Evolutionary conservation across 257 asterid species (phyloP).

Genomic region (Primulina huaijiensis): DNA sequence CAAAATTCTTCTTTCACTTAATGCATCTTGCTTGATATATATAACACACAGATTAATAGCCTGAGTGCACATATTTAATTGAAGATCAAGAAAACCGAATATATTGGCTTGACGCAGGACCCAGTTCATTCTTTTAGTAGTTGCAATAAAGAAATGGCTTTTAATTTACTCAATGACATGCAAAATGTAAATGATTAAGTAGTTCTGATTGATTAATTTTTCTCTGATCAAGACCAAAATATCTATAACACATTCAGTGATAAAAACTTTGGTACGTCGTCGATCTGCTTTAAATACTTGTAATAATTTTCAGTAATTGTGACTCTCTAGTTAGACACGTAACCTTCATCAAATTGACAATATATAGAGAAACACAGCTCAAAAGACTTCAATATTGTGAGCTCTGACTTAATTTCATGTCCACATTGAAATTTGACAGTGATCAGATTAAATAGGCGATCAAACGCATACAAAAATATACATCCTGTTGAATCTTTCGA

Average conservation of each 20-base stretch:
- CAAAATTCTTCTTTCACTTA: too few species aligned
- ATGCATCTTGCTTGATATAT: neutral
- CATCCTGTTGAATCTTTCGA: constrained; percentile 22
- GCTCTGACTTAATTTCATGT: neutral
- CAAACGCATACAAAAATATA: constrained; percentile 21
- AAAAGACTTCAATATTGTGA: neutral
- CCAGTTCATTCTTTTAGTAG: neutral
- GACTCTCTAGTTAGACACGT: neutral
- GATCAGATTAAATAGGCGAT: constrained; percentile 5
- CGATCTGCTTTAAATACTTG: neutral
- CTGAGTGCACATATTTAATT: neutral
- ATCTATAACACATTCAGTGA: too few species aligned
- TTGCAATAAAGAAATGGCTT: too few species aligned
- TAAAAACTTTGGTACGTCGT: too few species aligned
- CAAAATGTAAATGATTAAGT: too few species aligned
- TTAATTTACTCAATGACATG: too few species aligned
- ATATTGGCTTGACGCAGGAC: neutral
- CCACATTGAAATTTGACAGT: neutral
- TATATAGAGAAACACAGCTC: neutral
- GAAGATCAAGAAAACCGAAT: neutral
- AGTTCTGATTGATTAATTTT: neutral
- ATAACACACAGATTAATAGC: neutral
- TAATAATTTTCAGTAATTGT: neutral
- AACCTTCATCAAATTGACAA: neutral
- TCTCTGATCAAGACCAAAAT: neutral